These are phyloP conservation scores for Microdochium paspali DNA, from an alignment of 2,329 filamentous ascomycete species.

Conservation along the genomic window DNA sequence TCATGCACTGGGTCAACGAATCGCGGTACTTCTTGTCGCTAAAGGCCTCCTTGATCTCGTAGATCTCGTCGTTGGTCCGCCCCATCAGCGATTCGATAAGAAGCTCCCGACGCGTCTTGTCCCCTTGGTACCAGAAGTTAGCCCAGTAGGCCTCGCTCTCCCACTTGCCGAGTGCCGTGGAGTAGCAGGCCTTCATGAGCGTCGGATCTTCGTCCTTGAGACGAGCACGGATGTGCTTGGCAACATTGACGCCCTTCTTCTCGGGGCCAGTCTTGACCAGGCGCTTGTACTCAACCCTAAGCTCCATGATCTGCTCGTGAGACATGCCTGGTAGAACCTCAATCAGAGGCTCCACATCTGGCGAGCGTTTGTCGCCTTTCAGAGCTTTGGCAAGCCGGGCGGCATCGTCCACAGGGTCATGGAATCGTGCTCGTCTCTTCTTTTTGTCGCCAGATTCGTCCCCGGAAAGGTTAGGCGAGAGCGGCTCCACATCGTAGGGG, in stretches of 20 bases:
- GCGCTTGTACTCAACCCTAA: conserved; percentile 84
- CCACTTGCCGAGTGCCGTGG: conserved; percentile 80
- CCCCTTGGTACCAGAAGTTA: conserved; percentile 93
- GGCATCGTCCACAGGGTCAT: conserved; percentile 75
- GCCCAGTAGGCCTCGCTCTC: conserved; percentile 96
- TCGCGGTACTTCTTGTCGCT: conserved; percentile 86
- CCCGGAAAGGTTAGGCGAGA: conserved; percentile 44
- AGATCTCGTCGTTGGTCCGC: conserved; percentile 77
- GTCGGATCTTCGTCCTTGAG: conserved; percentile 65
- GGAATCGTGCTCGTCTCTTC: conserved; percentile 62
- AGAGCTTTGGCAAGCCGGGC: conserved; percentile 67
- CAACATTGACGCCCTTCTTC: conserved; percentile 72
- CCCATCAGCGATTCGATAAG: conserved; percentile 93
- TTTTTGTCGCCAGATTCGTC: conserved; percentile 34
- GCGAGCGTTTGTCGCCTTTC: conserved; percentile 48
- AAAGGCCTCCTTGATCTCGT: conserved; percentile 79
- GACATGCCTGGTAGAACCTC: conserved; percentile 77
- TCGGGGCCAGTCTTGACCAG: conserved; percentile 70
- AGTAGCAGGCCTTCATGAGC: conserved; percentile 86
- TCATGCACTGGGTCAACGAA: conserved; percentile 75
- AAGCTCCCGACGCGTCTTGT: conserved; percentile 75
- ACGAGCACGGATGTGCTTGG: conserved; percentile 71
- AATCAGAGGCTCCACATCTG: conserved; percentile 64
- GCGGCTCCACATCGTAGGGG: conserved; percentile 30
- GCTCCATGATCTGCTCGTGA: conserved; percentile 77